Evolutionary conservation across 495 filamentous ascomycete genomes (phyloP).

Genomic region (Penicillium lividum): DNA sequence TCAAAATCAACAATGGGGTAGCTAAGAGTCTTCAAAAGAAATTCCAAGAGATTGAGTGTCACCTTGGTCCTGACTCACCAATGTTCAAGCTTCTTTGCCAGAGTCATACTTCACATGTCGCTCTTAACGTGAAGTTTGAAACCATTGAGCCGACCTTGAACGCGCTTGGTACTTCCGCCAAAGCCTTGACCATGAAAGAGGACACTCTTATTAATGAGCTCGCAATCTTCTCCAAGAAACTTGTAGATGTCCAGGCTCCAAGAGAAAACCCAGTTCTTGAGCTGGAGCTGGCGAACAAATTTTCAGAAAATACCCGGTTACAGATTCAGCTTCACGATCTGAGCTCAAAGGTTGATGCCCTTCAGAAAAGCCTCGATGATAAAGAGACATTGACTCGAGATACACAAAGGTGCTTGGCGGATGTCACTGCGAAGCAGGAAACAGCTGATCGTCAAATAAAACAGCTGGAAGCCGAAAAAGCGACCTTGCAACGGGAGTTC

Average conservation of each 20-base stretch:
- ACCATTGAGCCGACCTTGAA: slow-evolving; percentile 21
- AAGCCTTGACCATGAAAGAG: slow-evolving; percentile 17
- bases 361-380: slow-evolving; percentile 17
- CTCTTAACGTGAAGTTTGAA: slow-evolving; percentile 23
- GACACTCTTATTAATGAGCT: slow-evolving; percentile 24
- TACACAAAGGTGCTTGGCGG: slow-evolving; percentile 22
- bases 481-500: slow-evolving; percentile 21
- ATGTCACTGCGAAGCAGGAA: slow-evolving; percentile 16
- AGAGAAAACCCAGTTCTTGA: slow-evolving; percentile 16
- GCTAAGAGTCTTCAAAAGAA: slow-evolving; percentile 22
- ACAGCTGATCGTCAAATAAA: slow-evolving; percentile 10
- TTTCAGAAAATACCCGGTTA: slow-evolving; percentile 28
- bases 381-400: slow-evolving; percentile 20
- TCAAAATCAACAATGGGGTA: slow-evolving; percentile 17
- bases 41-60: slow-evolving; percentile 20
- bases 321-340: slow-evolving; percentile 27
- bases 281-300: slow-evolving; percentile 15
- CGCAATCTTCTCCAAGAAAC: slow-evolving; percentile 18
- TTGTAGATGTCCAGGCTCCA: slow-evolving; percentile 25
- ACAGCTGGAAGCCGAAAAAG: slow-evolving; percentile 23
- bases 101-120: slow-evolving; percentile 13
- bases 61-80: slow-evolving; percentile 24
- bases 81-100: slow-evolving; percentile 28
- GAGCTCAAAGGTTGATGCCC: slow-evolving; percentile 14
- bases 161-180: slow-evolving; percentile 21